phyloP scores from a whole-genome alignment of 1,284 basidiomycete genomes.

The Ganoderma lucidum region DNA sequence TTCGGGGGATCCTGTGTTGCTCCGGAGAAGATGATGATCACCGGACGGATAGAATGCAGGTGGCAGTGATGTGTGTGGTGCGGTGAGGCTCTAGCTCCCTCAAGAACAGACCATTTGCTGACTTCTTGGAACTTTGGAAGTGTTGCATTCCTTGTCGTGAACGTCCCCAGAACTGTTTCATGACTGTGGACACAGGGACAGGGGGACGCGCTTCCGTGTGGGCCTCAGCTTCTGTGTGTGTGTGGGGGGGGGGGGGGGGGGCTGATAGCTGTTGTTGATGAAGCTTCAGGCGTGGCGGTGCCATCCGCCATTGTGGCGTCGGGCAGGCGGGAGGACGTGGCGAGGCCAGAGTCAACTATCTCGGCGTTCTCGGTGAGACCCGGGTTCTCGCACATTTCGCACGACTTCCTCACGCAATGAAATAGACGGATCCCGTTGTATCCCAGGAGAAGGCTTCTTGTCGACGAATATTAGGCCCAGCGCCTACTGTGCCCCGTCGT shows the following conservation, averaged over 20 bases:
- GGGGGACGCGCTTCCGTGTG: not conserved
- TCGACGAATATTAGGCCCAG: not conserved
- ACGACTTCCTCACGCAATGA: not conserved
- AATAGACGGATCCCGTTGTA: not conserved
- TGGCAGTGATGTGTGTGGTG: not conserved
- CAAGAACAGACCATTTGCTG: not conserved
- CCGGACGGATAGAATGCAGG: not conserved
- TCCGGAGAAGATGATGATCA: not conserved
- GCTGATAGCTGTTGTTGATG: not conserved
- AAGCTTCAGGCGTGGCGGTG: not conserved
- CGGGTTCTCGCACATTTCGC: not conserved
- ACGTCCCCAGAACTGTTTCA: no score
- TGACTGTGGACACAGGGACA: not conserved
- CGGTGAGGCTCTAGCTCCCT: not conserved
- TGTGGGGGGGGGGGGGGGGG: no score
- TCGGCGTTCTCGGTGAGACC: not conserved
- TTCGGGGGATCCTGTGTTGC: constrained; percentile 1
- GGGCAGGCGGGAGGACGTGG: not conserved
- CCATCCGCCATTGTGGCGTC: constrained; percentile 8
- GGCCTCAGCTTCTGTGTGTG: not conserved
- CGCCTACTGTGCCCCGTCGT: no score
- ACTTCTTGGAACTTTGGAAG: not conserved
- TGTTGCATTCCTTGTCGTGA: not conserved
- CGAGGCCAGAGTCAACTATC: not conserved
- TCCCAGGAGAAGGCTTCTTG: not conserved